These are phyloP conservation scores for Botrytis fragariae DNA, from an alignment of 2,329 filamentous ascomycete species.

Conservation along the genomic window DNA sequence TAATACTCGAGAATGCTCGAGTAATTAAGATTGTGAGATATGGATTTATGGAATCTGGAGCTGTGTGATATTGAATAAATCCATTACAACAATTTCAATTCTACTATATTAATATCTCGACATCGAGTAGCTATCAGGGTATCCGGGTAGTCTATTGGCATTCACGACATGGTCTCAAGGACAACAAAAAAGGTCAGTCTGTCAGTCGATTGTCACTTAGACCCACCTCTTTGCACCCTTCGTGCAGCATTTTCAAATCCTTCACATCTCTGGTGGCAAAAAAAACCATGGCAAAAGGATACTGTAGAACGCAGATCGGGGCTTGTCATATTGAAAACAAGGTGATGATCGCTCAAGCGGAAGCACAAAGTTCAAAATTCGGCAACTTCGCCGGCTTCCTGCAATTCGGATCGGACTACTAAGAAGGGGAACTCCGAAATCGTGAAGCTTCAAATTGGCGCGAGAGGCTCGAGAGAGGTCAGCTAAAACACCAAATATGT, in stretches of 20 bases:
- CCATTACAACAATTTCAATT: neutral
- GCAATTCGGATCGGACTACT: neutral
- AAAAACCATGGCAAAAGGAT: neutral
- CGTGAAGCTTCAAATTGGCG: neutral
- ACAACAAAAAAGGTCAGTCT: neutral
- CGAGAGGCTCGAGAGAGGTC: neutral
- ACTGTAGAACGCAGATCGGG: conserved; percentile 1
- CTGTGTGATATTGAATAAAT: neutral
- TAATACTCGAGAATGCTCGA: neutral
- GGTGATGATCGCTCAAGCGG: conserved; percentile 12
- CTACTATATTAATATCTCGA: neutral
- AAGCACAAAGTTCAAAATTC: neutral
- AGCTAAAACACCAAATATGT: conserved; percentile 10
- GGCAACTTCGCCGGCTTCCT: conserved; percentile 3
- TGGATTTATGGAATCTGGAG: neutral
- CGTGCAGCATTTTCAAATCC: conserved; percentile 3
- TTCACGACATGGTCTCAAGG: neutral
- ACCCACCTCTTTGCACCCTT: conserved; percentile 4
- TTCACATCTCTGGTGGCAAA: neutral
- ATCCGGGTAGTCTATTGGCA: neutral
- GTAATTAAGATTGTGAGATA: neutral
- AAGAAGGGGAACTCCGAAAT: neutral
- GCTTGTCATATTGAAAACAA: neutral
- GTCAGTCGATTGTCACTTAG: neutral
- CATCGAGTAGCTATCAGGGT: neutral